Percentiles rank a stretch among this genome's conserved stretches.
Conservation (phyloP, 2,329 filamentous ascomycete species). For the Ilyonectria destructans region DNA sequence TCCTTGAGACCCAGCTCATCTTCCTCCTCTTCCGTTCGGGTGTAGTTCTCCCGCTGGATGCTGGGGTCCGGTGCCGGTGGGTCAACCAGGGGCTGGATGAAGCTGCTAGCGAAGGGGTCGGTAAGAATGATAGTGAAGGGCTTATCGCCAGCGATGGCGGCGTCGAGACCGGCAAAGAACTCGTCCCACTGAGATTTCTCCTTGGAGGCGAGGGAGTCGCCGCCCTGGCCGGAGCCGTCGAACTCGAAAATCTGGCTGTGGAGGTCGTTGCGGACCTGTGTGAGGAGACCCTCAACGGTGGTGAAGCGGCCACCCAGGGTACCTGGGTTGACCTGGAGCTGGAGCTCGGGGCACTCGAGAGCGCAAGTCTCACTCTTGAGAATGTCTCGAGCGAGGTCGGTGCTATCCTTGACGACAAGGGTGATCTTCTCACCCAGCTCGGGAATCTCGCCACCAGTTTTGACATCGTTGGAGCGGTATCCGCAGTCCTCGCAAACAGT, state of each 20-base stretch:
- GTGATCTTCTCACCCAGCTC: conserved; percentile 88
- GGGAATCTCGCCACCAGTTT: conserved; percentile 95
- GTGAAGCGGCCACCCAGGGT: conserved; percentile 97
- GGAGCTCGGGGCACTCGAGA: conserved; percentile 88
- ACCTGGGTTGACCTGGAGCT: conserved; percentile 90
- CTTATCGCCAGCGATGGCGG: conserved; percentile 84
- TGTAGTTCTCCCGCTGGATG: conserved; percentile 86
- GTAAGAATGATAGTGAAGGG: conserved; percentile 88
- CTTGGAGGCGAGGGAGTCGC: conserved; percentile 81
- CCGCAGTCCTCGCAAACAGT: conserved; percentile 94
- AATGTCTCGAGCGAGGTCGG: conserved; percentile 92
- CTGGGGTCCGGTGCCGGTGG: conserved; percentile 81
- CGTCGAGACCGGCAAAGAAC: conserved; percentile 85
- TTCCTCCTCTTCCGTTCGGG: conserved; percentile 91
- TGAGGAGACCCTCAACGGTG: conserved; percentile 93
- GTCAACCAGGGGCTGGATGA: conserved; percentile 91
- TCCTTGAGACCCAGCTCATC: conserved; percentile 92
- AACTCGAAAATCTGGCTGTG: conserved; percentile 89
- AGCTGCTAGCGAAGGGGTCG: conserved; percentile 93
- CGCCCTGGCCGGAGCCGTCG: conserved; percentile 73
- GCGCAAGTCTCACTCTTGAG: conserved; percentile 96
- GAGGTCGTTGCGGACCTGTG: conserved; percentile 92
- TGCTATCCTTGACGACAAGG: conserved; percentile 77
- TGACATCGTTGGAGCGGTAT: conserved; percentile 96
- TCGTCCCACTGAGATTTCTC: conserved; percentile 82